Evolutionary conservation across 768 basidiomycete genomes (phyloP).

Genomic region (Scleroderma citrinum): DNA sequence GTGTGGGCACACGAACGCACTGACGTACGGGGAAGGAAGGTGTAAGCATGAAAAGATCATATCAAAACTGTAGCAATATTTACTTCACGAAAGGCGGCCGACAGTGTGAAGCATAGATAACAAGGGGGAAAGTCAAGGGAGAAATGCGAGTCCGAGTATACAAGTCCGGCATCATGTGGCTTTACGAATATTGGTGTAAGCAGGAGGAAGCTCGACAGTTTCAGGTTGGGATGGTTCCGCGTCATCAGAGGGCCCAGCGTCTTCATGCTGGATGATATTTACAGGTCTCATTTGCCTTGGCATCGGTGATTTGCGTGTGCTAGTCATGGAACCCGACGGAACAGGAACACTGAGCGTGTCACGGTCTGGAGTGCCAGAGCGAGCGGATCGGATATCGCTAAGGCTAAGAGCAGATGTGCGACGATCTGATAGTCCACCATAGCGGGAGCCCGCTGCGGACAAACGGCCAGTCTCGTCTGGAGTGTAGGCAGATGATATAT

Average conservation of each 20-base stretch:
- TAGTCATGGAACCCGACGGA: slow-evolving; percentile 16
- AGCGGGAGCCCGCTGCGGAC: slow-evolving; percentile 22
- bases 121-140: slow-evolving; percentile 1
- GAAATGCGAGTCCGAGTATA: neutral
- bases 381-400: neutral
- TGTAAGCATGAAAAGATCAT: too few species aligned
- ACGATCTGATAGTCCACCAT: slow-evolving; percentile 16
- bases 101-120: neutral
- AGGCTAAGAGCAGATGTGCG: slow-evolving; percentile 21
- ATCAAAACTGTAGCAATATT: neutral
- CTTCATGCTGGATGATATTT: slow-evolving; percentile 82
- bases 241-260: slow-evolving; percentile 57
- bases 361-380: neutral
- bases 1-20: neutral
- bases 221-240: slow-evolving; percentile 45
- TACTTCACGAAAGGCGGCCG: neutral
- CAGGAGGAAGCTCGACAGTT: slow-evolving; percentile 79
- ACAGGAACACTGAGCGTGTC: slow-evolving; percentile 1
- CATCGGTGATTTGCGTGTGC: slow-evolving; percentile 33
- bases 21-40: neutral
- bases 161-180: neutral
- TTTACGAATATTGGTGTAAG: slow-evolving; percentile 59
- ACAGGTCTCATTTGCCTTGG: slow-evolving; percentile 58
- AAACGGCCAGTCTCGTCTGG: slow-evolving; percentile 20
- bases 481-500: slow-evolving; percentile 33